Conservation (phyloP, 805 yeast genomes). For the Teunomyces atbi region DNA sequence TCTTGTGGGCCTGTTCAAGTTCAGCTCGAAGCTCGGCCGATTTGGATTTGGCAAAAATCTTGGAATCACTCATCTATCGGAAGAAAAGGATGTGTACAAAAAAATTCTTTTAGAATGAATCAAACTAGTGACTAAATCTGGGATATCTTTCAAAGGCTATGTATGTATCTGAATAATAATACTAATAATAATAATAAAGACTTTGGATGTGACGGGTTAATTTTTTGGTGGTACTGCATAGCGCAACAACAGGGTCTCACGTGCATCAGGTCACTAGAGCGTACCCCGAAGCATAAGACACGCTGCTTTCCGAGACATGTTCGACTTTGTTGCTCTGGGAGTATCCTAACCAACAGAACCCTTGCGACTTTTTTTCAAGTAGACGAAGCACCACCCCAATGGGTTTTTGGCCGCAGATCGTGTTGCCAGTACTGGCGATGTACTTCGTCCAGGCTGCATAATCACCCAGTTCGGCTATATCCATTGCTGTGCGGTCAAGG, state of each 20-base stretch:
- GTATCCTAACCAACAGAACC: conserved; percentile 73
- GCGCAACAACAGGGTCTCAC: not conserved
- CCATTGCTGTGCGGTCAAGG: conserved; percentile 73
- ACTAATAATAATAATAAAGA: not conserved
- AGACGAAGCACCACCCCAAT: conserved; percentile 60
- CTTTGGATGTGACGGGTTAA: not conserved
- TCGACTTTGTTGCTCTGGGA: conserved; percentile 66
- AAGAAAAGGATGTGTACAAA: not conserved
- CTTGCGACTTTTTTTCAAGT: conserved; percentile 41
- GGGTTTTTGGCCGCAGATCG: conserved; percentile 92
- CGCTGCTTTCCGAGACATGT: conserved; percentile 63
- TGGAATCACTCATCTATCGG: conserved; percentile 35
- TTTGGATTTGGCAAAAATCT: conserved; percentile 38
- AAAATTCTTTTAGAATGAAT: not conserved
- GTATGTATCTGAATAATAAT: not conserved
- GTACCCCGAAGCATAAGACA: conserved; percentile 87
- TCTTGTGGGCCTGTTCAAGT: conserved; percentile 42
- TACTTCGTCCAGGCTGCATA: conserved; percentile 64
- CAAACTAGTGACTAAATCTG: no score
- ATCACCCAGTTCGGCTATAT: conserved; percentile 53
- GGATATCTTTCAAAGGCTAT: no score
- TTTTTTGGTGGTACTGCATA: not conserved
- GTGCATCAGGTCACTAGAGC: conserved; percentile 17
- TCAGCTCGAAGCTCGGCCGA: conserved; percentile 41
- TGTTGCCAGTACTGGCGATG: conserved; percentile 70